Conservation (phyloP, 257 asterid genomes). For the Cynanchum wilfordii region DNA sequence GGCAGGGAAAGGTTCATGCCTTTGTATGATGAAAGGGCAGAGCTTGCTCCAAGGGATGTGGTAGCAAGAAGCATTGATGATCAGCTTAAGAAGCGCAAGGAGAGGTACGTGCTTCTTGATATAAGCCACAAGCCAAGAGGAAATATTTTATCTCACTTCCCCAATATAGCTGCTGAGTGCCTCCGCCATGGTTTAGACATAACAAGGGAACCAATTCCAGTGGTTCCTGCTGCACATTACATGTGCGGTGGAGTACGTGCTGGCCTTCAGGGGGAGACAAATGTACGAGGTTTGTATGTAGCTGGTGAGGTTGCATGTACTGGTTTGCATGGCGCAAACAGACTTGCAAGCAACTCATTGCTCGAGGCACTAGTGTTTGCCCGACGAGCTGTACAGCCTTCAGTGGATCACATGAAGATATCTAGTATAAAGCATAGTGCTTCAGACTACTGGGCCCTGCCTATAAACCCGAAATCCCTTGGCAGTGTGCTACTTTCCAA, state of each 20-base stretch:
- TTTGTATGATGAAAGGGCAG: slow-evolving; percentile 69
- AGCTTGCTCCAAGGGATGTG: slow-evolving; percentile 96
- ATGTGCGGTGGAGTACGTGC: slow-evolving; percentile 99
- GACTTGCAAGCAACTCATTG: slow-evolving; percentile 91
- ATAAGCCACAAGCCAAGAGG: slow-evolving; percentile 74
- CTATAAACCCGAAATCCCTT: slow-evolving; percentile 49
- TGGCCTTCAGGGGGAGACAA: slow-evolving; percentile 89
- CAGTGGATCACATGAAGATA: slow-evolving; percentile 55
- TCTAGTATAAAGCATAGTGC: slow-evolving; percentile 32
- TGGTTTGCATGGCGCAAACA: slow-evolving; percentile 90
- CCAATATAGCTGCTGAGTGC: slow-evolving; percentile 92
- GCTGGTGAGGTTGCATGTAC: slow-evolving; percentile 99
- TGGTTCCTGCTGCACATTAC: slow-evolving; percentile 98
- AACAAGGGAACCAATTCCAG: slow-evolving; percentile 80
- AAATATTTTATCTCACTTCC: slow-evolving; percentile 76
- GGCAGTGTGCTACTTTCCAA: slow-evolving; percentile 31
- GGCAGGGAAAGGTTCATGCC: slow-evolving; percentile 89
- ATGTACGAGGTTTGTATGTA: slow-evolving; percentile 73
- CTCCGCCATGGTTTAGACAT: slow-evolving; percentile 83
- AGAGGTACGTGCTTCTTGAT: slow-evolving; percentile 85
- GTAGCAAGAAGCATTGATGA: slow-evolving; percentile 96
- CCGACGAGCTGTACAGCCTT: slow-evolving; percentile 81
- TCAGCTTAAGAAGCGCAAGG: slow-evolving; percentile 81
- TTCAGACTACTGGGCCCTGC: slow-evolving; percentile 59
- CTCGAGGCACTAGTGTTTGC: slow-evolving; percentile 97